Percentiles rank a stretch among this genome's conserved stretches.
phyloP scores from a whole-genome alignment of 768 basidiomycete genomes.

The Saitozyma sp. region DNA sequence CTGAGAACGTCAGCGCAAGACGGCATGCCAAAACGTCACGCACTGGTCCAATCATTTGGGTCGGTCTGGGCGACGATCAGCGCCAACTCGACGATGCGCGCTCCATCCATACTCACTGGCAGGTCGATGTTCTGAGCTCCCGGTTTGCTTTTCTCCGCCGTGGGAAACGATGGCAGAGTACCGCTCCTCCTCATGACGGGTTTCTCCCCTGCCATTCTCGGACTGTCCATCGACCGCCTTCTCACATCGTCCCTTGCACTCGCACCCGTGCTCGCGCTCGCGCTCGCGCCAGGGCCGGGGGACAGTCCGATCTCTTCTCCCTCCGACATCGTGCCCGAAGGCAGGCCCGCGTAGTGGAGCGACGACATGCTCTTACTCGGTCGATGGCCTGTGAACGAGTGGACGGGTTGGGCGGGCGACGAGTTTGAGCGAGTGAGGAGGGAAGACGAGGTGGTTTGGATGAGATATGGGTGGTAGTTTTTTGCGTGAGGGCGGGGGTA shows the following conservation, averaged over 20 bases:
- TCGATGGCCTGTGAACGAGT: conserved; percentile 21
- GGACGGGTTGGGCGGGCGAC: conserved; percentile 32
- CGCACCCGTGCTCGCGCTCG: background rate
- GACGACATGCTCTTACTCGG: conserved; percentile 31
- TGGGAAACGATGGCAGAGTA: conserved; percentile 23
- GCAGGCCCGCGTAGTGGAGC: conserved; percentile 4
- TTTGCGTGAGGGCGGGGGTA: conserved; percentile 15
- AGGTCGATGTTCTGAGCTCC: conserved; percentile 25
- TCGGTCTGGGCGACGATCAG: conserved; percentile 26
- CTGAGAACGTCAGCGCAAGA: conserved; percentile 9
- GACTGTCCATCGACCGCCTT: conserved; percentile 31
- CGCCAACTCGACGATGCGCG: background rate
- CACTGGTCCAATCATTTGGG: conserved; percentile 39
- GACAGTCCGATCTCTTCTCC: too few relatives aligned
- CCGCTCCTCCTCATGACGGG: conserved; percentile 23
- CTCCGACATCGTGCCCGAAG: too few relatives aligned
- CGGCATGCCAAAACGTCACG: background rate
- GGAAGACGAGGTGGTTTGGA: conserved; percentile 40
- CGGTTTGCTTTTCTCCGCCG: conserved; percentile 9
- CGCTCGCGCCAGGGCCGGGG: conserved; percentile 1
- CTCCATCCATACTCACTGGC: conserved; percentile 24
- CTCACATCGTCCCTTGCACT: conserved; percentile 14
- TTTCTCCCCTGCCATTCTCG: conserved; percentile 2
- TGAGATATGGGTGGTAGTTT: conserved; percentile 45
- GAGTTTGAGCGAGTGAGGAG: conserved; percentile 44